Evolutionary conservation across 805 yeast species (phyloP), one percentile per base, ranked within the genome.

Genomic region (Suhomyces pyralidae): DNA sequence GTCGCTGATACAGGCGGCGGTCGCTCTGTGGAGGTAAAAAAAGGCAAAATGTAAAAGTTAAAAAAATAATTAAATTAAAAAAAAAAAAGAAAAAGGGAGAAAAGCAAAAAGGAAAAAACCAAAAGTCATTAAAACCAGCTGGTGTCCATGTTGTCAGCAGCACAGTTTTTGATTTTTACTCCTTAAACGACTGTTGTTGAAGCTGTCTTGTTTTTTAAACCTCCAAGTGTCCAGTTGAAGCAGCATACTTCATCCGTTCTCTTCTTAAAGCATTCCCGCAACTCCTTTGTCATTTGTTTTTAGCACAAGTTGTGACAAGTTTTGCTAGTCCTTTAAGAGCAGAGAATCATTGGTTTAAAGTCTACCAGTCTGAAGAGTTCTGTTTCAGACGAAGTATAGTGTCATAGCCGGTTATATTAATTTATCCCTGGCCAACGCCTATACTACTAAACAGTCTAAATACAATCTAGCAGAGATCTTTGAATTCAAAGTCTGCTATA

Each of bases 391-490:
- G 1, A 36, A 38, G 14, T 38, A n/a, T n/a, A n/a, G n/a, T n/a
- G 24, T 38, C n/a, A 7, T 17, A 22, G 38, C 51, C 45, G 50
- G 53, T 51, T 46, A 51, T 51, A 51, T 51, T 51, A 34, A 42
- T 24, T 51, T 51, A 51, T 51, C 47, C 53, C 53, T 46, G 51
- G 53, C 24, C 28, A 36, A 36, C 17, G 6, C 19, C 10, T n/a
- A 36, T 2, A 36, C 40, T 7, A 36, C 17, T 17, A 15, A 36
- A 7, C 20, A 15, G 9, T 34, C 5, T n/a, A 34, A 8, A 8
- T 5, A 15, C 14, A 7, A 12, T 15, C 20, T 22, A 4, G 25
- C 25, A 36, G 17, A 36, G 19, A n/a, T 36, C 7, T 25, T n/a
- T 20, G 4, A 4, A 9, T 26, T 9, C 12, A 8, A 36, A 3